Conservation (phyloP, 495 filamentous ascomycete genomes). For the Penicillium taxi region DNA sequence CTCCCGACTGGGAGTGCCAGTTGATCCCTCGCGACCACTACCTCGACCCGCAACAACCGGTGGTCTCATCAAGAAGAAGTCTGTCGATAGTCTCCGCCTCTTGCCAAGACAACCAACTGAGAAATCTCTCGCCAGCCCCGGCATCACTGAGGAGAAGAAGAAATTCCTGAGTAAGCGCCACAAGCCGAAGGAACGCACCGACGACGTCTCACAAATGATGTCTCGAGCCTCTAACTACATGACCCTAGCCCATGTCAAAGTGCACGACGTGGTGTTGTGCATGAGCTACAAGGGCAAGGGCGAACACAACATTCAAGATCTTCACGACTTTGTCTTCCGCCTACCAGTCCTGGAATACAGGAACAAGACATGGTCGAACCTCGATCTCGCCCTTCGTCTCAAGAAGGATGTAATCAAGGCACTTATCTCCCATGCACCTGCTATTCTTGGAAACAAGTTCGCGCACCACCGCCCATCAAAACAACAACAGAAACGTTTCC, state of each 20-base stretch:
- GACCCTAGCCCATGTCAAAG: slow-evolving; percentile 91
- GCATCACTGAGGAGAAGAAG: slow-evolving; percentile 48
- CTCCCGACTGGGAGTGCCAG: slow-evolving; percentile 36
- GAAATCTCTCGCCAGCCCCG: slow-evolving; percentile 39
- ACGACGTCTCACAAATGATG: slow-evolving; percentile 98
- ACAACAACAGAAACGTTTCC: slow-evolving; percentile 66
- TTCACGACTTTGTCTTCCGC: slow-evolving; percentile 95
- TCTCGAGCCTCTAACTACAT: slow-evolving; percentile 91
- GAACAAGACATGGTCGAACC: slow-evolving; percentile 98
- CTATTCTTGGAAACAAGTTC: slow-evolving; percentile 96
- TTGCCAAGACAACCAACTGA: slow-evolving; percentile 42
- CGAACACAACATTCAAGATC: slow-evolving; percentile 88
- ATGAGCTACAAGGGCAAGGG: slow-evolving; percentile 95
- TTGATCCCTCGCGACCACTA: slow-evolving; percentile 13
- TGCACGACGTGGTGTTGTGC: slow-evolving; percentile 89
- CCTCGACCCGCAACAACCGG: slow-evolving; percentile 28
- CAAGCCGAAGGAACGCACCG: slow-evolving; percentile 54
- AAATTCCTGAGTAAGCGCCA: slow-evolving; percentile 49
- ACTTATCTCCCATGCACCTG: slow-evolving; percentile 87
- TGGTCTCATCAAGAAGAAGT: slow-evolving; percentile 51
- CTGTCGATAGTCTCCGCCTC: slow-evolving; percentile 56
- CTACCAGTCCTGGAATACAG: slow-evolving; percentile 90
- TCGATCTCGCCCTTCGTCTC: slow-evolving; percentile 82
- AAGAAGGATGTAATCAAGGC: slow-evolving; percentile 93
- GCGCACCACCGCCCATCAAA: slow-evolving; percentile 74